These are phyloP conservation scores for Phyllosticta citrichinensis DNA, from an alignment of 2,329 filamentous ascomycete species.

Conservation along the genomic window DNA sequence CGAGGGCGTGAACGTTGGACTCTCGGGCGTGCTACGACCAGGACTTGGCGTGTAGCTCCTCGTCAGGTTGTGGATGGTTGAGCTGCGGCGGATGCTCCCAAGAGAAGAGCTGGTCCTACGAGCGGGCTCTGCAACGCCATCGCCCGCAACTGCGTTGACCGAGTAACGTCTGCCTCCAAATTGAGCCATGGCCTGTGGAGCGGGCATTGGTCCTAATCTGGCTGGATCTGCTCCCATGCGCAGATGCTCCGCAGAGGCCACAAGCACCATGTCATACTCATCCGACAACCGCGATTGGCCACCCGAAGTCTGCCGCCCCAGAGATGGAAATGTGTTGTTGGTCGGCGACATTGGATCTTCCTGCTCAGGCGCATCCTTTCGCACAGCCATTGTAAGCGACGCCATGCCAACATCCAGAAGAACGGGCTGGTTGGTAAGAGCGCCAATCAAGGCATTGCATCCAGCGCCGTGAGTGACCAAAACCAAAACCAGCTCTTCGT, in stretches of 20 bases:
- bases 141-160: constrained; percentile 17
- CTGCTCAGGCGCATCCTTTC: constrained; percentile 20
- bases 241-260: constrained; percentile 68
- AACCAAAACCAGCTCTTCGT: constrained; percentile 65
- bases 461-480: constrained; percentile 91
- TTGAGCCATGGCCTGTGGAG: not conserved
- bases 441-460: constrained; percentile 89
- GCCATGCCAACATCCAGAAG: constrained; percentile 84
- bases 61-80: constrained; percentile 15
- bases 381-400: constrained; percentile 73
- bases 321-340: constrained; percentile 14
- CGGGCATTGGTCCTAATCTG: constrained; percentile 13
- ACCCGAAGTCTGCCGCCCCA: constrained; percentile 27
- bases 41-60: constrained; percentile 16
- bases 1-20: constrained; percentile 14
- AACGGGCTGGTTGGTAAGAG: constrained; percentile 82
- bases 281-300: constrained; percentile 39
- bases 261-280: constrained; percentile 62
- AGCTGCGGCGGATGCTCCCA: constrained; percentile 31
- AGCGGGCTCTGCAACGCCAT: constrained; percentile 22
- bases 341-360: constrained; percentile 15
- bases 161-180: constrained; percentile 19
- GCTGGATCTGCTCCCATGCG: constrained; percentile 40
- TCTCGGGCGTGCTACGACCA: constrained; percentile 16
- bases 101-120: constrained; percentile 27